Percentiles rank a stretch among this genome's conserved stretches.
phyloP scores from a whole-genome alignment of 345 rosid genomes.

The Draba incana region DNA sequence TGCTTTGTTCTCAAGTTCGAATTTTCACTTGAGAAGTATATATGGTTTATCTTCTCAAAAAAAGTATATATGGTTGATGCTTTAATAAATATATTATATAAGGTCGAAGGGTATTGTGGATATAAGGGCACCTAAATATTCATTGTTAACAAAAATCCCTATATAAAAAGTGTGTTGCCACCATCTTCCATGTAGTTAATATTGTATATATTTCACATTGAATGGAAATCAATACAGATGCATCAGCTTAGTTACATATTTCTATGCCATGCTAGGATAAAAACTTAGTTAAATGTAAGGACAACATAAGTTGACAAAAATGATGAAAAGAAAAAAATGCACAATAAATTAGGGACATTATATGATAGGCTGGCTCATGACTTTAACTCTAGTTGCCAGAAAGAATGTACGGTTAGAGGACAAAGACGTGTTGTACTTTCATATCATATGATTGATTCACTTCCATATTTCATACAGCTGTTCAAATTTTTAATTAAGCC shows the following conservation, averaged over 20 bases:
- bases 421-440: constrained; percentile 45
- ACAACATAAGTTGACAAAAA: background rate
- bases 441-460: constrained; percentile 27
- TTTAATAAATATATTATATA: too few species aligned
- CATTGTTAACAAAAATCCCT: too few species aligned
- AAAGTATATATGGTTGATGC: too few species aligned
- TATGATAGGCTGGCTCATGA: constrained; percentile 38
- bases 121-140: too few species aligned
- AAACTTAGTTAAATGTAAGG: background rate
- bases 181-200: background rate
- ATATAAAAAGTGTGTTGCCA: background rate
- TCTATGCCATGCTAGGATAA: background rate
- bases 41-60: too few species aligned
- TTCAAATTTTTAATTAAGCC: constrained; percentile 24
- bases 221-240: too few species aligned
- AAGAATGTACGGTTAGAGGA: constrained; percentile 43
- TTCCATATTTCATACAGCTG: constrained; percentile 40
- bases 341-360: background rate
- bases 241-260: background rate
- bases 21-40: too few species aligned
- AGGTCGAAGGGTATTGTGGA: too few species aligned
- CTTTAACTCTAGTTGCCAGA: constrained; percentile 34
- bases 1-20: too few species aligned
- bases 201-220: too few species aligned
- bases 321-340: too few species aligned